Evolutionary conservation across 495 filamentous ascomycete species (phyloP).

Genomic region (Tetracladium setigerum): DNA sequence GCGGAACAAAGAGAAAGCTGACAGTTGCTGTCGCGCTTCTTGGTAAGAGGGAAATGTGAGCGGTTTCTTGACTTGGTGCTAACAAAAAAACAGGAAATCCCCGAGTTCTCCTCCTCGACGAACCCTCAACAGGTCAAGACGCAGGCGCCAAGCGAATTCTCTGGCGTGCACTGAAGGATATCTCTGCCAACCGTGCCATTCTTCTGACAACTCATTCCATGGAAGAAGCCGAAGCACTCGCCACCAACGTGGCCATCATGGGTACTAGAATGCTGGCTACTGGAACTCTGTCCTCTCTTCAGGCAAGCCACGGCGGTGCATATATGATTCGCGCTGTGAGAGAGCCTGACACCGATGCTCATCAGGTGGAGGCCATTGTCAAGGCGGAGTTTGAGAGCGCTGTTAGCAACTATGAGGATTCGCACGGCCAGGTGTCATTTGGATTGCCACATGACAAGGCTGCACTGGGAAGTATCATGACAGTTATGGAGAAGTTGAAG

Average conservation of each 20-base stretch:
- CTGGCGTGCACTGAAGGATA: constrained; percentile 32
- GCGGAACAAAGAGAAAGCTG: constrained; percentile 44
- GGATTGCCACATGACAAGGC: constrained; percentile 15
- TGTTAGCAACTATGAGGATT: constrained; percentile 11
- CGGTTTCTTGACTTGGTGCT: not conserved
- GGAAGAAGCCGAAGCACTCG: constrained; percentile 46
- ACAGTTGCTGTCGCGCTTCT: constrained; percentile 43
- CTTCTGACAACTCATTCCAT: constrained; percentile 41
- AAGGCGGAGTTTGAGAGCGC: constrained; percentile 2
- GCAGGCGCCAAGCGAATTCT: constrained; percentile 39
- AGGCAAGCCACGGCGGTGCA: constrained; percentile 31
- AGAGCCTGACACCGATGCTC: not conserved
- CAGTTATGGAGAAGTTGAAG: constrained; percentile 17
- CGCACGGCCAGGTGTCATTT: constrained; percentile 16
- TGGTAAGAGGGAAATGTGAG: not conserved
- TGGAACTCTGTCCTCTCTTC: constrained; percentile 32
- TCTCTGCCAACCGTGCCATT: constrained; percentile 29
- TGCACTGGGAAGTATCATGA: constrained; percentile 16
- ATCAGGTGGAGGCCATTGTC: constrained; percentile 8
- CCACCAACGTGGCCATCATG: constrained; percentile 40
- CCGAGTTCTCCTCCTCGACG: constrained; percentile 40
- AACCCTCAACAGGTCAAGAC: constrained; percentile 40
- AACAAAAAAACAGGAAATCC: constrained; percentile 31
- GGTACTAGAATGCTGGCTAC: constrained; percentile 37
- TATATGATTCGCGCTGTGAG: constrained; percentile 30